Conservation (phyloP, 2,329 filamentous ascomycete genomes). For the Botrytis fabae region DNA sequence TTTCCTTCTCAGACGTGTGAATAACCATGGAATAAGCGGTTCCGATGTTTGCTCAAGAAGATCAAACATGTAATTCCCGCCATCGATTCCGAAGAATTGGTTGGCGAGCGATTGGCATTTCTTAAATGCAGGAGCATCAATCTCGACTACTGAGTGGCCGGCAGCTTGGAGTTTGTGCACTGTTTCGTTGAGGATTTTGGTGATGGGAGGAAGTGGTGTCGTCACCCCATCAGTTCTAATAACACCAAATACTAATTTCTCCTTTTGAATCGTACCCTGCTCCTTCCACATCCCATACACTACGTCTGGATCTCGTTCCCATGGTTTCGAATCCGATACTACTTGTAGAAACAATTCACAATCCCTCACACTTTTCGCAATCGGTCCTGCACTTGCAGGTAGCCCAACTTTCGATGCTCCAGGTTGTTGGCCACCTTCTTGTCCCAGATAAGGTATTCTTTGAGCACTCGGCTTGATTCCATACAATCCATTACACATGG, state of each 20-base stretch:
- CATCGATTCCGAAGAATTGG: constrained; percentile 2
- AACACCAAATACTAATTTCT: constrained; percentile 47
- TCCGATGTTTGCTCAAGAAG: background rate
- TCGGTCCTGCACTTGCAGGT: constrained; percentile 50
- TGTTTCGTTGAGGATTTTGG: constrained; percentile 48
- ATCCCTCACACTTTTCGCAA: constrained; percentile 41
- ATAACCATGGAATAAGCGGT: background rate
- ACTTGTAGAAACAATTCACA: constrained; percentile 46
- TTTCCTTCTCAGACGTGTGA: background rate
- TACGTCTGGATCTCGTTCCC: constrained; percentile 48
- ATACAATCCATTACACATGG: constrained; percentile 53
- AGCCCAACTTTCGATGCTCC: constrained; percentile 53
- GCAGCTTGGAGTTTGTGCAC: constrained; percentile 43
- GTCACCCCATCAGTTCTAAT: constrained; percentile 52
- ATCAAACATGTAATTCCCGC: background rate
- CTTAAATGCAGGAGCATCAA: constrained; percentile 55
- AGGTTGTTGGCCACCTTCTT: constrained; percentile 50
- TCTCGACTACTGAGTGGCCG: constrained; percentile 58
- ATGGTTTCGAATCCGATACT: constrained; percentile 54
- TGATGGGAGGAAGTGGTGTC: constrained; percentile 53
- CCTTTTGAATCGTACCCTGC: constrained; percentile 30
- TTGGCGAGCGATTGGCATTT: constrained; percentile 55
- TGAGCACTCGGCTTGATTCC: constrained; percentile 51
- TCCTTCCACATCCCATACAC: constrained; percentile 46
- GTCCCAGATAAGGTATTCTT: constrained; percentile 45